These are phyloP conservation scores for Boletellus emodensis DNA, from an alignment of 768 basidiomycete species.

Conservation along the genomic window DNA sequence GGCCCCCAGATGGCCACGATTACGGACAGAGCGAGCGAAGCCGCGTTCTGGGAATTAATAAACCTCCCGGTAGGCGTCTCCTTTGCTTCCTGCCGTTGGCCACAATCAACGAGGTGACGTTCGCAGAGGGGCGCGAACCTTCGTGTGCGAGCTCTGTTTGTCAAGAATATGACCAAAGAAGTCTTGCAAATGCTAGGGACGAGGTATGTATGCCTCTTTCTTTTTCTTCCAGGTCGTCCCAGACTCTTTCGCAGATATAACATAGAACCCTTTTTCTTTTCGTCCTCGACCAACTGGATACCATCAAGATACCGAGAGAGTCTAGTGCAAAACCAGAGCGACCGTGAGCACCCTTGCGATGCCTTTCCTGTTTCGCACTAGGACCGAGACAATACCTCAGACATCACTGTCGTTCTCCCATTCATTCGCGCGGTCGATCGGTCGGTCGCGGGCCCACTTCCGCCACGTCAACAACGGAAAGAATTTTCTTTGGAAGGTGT, in stretches of 20 bases:
- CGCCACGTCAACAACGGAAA: neutral
- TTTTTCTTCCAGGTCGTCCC: neutral
- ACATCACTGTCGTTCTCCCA: slow-evolving; percentile 53
- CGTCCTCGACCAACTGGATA: slow-evolving; percentile 63
- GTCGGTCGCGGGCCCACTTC: neutral
- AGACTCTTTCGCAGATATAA: slow-evolving; percentile 34
- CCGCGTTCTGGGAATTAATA: slow-evolving; percentile 34
- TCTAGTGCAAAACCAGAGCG: slow-evolving; percentile 35
- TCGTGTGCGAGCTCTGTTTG: slow-evolving; percentile 48
- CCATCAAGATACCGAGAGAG: slow-evolving; percentile 62
- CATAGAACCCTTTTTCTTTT: slow-evolving; percentile 64
- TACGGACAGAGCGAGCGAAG: slow-evolving; percentile 13
- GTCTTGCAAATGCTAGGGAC: slow-evolving; percentile 55
- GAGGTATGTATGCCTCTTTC: slow-evolving; percentile 33
- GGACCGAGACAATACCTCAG: slow-evolving; percentile 26
- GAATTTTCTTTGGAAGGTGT: slow-evolving; percentile 4
- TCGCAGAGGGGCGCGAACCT: slow-evolving; percentile 31
- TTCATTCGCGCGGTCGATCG: slow-evolving; percentile 42
- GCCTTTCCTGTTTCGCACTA: slow-evolving; percentile 15
- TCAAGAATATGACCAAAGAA: slow-evolving; percentile 46
- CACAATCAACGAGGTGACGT: neutral
- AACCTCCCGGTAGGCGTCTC: slow-evolving; percentile 31
- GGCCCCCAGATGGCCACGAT: neutral
- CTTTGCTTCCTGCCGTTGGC: neutral
- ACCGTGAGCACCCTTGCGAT: slow-evolving; percentile 43